A percentile compares a stretch with the other conserved stretches of the same genome.
These are phyloP conservation scores for Centrapalus pauciflorus DNA, from an alignment of 129 eudicot species.

Conservation along the genomic window DNA sequence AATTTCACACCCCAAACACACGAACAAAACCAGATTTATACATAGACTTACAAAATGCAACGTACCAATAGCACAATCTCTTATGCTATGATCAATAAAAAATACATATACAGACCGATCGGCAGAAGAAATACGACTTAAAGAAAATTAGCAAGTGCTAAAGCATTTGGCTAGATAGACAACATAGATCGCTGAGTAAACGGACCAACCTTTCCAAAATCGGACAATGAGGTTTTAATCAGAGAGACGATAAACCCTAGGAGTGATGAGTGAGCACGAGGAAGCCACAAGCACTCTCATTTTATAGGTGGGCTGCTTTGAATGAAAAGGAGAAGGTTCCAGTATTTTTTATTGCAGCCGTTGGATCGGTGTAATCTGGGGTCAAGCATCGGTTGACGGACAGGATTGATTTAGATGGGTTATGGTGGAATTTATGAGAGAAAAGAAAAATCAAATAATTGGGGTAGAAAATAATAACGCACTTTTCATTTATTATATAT, in stretches of 20 bases:
- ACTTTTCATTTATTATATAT: neutral
- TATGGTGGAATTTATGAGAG: conserved; percentile 27
- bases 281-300: conserved; percentile 24
- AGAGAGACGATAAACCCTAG: conserved; percentile 19
- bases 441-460: neutral
- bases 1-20: neutral
- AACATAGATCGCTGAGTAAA: neutral
- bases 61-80: neutral
- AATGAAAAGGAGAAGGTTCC: conserved; percentile 20
- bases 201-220: conserved; percentile 15
- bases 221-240: neutral
- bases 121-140: neutral
- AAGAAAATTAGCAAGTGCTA: neutral
- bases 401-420: conserved; percentile 26
- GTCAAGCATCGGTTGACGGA: conserved; percentile 14
- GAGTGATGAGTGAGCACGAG: conserved; percentile 23
- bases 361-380: conserved; percentile 6
- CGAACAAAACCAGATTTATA: neutral
- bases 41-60: neutral
- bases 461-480: neutral
- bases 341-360: conserved; percentile 22
- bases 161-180: neutral
- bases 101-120: neutral
- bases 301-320: conserved; percentile 13
- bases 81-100: neutral